Conservation (phyloP, 202 grass and related monocot genomes). For the Musa balbisiana region DNA sequence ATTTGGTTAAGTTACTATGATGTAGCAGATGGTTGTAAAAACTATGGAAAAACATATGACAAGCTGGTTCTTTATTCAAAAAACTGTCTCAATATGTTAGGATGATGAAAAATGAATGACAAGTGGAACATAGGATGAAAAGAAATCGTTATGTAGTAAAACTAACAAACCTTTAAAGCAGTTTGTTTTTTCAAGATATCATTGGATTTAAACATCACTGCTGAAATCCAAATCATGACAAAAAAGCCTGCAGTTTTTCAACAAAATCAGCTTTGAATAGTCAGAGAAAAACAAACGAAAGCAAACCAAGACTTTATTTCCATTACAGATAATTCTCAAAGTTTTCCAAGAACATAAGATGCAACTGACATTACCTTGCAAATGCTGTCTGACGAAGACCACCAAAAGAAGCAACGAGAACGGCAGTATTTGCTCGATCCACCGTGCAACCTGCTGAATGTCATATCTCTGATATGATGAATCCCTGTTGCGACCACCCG, state of each 20-base stretch:
- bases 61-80: too few species aligned
- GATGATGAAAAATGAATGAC: too few species aligned
- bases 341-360: background rate
- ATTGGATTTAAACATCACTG: slow-evolving; percentile 94
- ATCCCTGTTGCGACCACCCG: slow-evolving; percentile 29
- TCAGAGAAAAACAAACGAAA: background rate
- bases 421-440: slow-evolving; percentile 97
- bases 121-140: background rate
- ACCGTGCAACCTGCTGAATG: slow-evolving; percentile 89
- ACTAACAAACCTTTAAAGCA: slow-evolving; percentile 60
- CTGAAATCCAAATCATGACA: slow-evolving; percentile 83
- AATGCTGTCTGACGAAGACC: slow-evolving; percentile 93
- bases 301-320: background rate
- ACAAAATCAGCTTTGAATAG: background rate
- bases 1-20: background rate
- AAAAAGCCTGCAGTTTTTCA: slow-evolving; percentile 48
- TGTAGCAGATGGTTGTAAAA: too few species aligned
- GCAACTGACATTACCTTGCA: slow-evolving; percentile 55
- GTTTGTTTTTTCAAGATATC: slow-evolving; percentile 85
- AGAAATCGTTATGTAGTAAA: background rate
- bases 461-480: slow-evolving; percentile 76
- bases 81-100: too few species aligned
- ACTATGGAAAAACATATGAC: too few species aligned
- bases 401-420: slow-evolving; percentile 90
- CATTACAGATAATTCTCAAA: background rate